A percentile compares a stretch with the other conserved stretches of the same genome.
Conservation (phyloP, 257 asterid species). For the Salvia rosmarinus region DNA sequence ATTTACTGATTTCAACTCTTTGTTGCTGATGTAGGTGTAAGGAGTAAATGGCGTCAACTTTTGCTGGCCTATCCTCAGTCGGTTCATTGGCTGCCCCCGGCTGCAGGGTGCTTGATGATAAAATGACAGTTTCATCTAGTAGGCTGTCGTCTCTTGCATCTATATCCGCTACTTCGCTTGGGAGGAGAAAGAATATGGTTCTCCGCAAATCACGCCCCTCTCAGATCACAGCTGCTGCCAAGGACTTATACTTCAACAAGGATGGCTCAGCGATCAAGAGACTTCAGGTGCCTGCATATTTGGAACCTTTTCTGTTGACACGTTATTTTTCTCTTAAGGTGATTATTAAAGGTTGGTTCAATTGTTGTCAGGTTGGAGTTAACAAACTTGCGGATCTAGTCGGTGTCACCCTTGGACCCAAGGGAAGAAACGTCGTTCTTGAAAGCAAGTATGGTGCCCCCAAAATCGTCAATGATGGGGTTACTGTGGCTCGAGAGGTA, state of each 20-base stretch:
- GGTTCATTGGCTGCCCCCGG: conserved; percentile 80
- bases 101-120: conserved; percentile 56
- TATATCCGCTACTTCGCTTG: conserved; percentile 56
- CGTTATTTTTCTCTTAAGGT: neutral
- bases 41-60: conserved; percentile 74
- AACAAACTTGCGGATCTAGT: conserved; percentile 94
- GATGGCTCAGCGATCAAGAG: conserved; percentile 95
- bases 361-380: conserved; percentile 69
- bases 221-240: conserved; percentile 73
- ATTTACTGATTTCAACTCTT: neutral
- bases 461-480: conserved; percentile 95
- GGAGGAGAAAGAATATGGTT: conserved; percentile 54
- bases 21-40: conserved; percentile 32
- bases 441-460: conserved; percentile 99
- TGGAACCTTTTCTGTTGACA: conserved; percentile 7
- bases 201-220: conserved; percentile 49
- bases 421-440: conserved; percentile 94
- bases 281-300: conserved; percentile 59
- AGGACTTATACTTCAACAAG: conserved; percentile 88
- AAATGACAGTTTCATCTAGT: conserved; percentile 52
- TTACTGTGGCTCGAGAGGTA: conserved; percentile 95
- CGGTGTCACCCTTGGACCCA: conserved; percentile 97
- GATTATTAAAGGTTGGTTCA: conserved; percentile 15
- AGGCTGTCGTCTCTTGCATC: conserved; percentile 73
- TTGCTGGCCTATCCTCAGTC: conserved; percentile 69